Percentiles rank a stretch among this genome's conserved stretches.
phyloP scores from a whole-genome alignment of 352 stramenopile genomes.

The Salisapilia sapeloensis region DNA sequence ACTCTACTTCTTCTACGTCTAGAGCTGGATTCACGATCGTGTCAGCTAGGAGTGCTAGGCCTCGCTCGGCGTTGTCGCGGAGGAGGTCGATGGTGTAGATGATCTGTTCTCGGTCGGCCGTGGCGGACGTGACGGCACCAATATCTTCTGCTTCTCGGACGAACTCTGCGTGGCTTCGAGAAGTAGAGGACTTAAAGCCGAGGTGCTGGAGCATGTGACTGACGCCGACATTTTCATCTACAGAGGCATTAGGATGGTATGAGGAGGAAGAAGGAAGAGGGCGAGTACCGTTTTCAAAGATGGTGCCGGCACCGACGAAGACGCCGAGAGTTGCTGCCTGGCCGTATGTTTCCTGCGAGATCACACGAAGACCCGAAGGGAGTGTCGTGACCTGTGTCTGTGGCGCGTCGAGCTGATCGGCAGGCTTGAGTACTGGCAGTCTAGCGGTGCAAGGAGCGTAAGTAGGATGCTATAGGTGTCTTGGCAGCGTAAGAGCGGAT shows the following conservation, averaged over 20 bases:
- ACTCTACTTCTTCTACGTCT: constrained; percentile 75
- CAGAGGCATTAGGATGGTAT: background rate
- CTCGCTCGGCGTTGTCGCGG: constrained; percentile 84
- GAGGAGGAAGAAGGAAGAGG: background rate
- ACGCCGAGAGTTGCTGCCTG: constrained; percentile 90
- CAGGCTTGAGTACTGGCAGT: constrained; percentile 67
- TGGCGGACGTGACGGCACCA: constrained; percentile 83
- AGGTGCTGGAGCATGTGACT: constrained; percentile 92
- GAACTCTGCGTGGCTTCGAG: constrained; percentile 67
- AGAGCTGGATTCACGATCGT: constrained; percentile 72
- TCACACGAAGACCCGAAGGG: constrained; percentile 88
- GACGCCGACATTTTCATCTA: constrained; percentile 63
- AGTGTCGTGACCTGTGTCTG: constrained; percentile 87
- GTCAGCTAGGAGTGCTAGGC: constrained; percentile 83
- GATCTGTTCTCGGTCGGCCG: constrained; percentile 89
- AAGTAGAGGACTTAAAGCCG: constrained; percentile 88
- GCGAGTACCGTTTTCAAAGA: constrained; percentile 38
- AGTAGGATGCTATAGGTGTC: too few species aligned
- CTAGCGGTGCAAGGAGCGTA: constrained; percentile 6
- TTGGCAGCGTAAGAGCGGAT: background rate
- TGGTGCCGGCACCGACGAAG: constrained; percentile 85
- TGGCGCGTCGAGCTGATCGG: constrained; percentile 67
- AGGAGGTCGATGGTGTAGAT: constrained; percentile 95
- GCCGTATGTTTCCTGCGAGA: constrained; percentile 93
- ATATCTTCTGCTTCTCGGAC: constrained; percentile 87